Evolutionary conservation across 208 protist genomes (phyloP).

Genomic region (Wallacemonas sp.): DNA sequence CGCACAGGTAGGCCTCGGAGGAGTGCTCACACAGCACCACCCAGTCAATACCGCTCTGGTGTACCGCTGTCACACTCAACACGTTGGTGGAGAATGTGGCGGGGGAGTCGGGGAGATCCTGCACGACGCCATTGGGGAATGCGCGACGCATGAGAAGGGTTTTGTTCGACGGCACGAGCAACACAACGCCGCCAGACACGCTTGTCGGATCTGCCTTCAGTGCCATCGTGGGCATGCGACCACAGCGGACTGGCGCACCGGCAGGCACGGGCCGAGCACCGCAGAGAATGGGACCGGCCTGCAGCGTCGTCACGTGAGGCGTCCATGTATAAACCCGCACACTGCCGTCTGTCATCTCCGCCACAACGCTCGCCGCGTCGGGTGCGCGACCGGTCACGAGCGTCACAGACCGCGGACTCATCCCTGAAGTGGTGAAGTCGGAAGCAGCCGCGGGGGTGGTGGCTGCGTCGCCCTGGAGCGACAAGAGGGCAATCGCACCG

Average conservation of each 20-base stretch:
- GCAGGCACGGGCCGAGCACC: not conserved
- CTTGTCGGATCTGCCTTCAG: not conserved
- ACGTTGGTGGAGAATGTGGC: not conserved
- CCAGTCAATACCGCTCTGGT: not conserved
- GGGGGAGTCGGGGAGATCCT: not conserved
- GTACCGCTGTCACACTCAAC: not conserved
- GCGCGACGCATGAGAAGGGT: not conserved
- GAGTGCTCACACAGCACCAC: conserved; percentile 4
- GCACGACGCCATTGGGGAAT: not conserved
- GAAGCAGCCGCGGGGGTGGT: not conserved
- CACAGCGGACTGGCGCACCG: not conserved
- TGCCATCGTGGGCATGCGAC: not conserved
- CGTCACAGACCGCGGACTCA: not conserved
- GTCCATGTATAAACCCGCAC: not conserved
- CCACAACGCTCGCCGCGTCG: not conserved
- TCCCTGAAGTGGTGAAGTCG: not conserved
- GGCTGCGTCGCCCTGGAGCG: not conserved
- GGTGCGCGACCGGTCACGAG: not conserved
- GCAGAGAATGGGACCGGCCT: not conserved
- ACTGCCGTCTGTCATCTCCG: not conserved
- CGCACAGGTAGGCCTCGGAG: not conserved
- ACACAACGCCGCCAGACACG: not conserved
- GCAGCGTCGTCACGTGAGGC: not conserved
- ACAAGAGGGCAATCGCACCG: conserved; percentile 8
- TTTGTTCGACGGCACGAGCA: not conserved